Percentiles rank a stretch among this genome's conserved stretches.
phyloP scores from a whole-genome alignment of 495 filamentous ascomycete species.

The Neurospora sp. region DNA sequence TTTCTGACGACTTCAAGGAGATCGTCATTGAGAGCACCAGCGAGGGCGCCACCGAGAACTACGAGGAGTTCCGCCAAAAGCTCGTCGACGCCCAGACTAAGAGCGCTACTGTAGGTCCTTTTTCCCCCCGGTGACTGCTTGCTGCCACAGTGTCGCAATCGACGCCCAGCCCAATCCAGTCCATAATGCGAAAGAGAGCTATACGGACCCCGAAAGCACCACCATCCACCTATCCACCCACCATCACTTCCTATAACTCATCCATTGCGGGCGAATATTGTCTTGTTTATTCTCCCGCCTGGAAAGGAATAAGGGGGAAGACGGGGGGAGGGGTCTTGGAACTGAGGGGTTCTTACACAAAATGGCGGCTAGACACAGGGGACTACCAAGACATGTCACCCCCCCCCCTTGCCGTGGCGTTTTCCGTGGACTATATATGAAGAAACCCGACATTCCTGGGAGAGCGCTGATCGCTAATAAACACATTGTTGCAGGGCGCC shows the following conservation, averaged over 20 bases:
- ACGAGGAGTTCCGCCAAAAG: conserved; percentile 71
- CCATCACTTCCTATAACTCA: not conserved
- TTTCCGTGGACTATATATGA: not conserved
- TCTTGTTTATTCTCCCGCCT: not conserved
- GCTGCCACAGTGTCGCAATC: not conserved
- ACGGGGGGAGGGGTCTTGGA: not conserved
- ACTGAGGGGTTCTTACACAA: not conserved
- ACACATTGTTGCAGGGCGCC: conserved; percentile 33
- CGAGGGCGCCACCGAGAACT: conserved; percentile 40
- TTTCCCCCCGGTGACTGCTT: not conserved
- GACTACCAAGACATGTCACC: not conserved
- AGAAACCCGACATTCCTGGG: not conserved
- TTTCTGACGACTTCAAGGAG: conserved; percentile 82
- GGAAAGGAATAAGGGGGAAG: not conserved
- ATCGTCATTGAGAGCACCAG: conserved; percentile 72
- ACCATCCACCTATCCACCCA: not conserved
- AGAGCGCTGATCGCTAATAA: not conserved
- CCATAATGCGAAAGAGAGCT: not conserved
- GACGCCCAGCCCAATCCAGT: not conserved
- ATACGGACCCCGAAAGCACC: not conserved
- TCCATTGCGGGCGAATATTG: not conserved
- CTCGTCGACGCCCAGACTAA: conserved; percentile 53
- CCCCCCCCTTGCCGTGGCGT: not conserved
- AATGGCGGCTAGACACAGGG: not conserved
- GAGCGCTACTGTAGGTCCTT: conserved; percentile 28